Base-by-base conservation (phyloP, 352 stramenopile genomes). In the Thalassiosira tumida region DNA sequence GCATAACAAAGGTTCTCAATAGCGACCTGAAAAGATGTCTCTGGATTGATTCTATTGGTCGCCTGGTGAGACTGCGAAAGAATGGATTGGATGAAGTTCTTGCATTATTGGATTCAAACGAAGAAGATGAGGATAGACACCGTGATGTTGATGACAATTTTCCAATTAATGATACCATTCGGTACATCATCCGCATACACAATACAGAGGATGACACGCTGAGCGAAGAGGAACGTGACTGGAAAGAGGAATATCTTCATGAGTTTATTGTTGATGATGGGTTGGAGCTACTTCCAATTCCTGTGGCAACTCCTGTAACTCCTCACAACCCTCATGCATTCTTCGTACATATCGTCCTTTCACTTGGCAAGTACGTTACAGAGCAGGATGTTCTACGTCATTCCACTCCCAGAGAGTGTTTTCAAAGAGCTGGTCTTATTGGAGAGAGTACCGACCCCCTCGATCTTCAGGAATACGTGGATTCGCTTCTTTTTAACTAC, bases 301-400 rank as follows among this genome's bases (percentile, higher is more conserved):
- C 80, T n/a, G 84, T 93, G 6, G 89, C 73, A 29, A 89, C 89
- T 1, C 87, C 43, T 26, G 50, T 93, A n/a, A 87, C 59, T 38
- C 84, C 84, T 40, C 21, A 89, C 1, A 41, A 81, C 43, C 64
- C 88, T 31, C 54, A 50, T 65, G 24, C 54, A 2, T 93, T 93
- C 64, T 24, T 91, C 6, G 40, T 91, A 1, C 89, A 94, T 54
- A 70, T 88, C 17, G 80, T 94, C 69, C 47, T 94, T 10, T 84
- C 88, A 37, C 50, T 73, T 73, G 89, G 89, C 0, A 82, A 87
- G 33, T 94, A 67, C 74, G 76, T 87, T 10, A 94, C 89, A 14
- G 89, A 94, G 50, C 54, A 90, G 0, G 89, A 94, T 31, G 65
- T 94, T 7, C 33, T 47, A 33, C 40, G 35, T 31, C 38, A 65